Base-by-base conservation (phyloP, 2,329 filamentous ascomycete species). In the Diaporthe citrichinensis region DNA sequence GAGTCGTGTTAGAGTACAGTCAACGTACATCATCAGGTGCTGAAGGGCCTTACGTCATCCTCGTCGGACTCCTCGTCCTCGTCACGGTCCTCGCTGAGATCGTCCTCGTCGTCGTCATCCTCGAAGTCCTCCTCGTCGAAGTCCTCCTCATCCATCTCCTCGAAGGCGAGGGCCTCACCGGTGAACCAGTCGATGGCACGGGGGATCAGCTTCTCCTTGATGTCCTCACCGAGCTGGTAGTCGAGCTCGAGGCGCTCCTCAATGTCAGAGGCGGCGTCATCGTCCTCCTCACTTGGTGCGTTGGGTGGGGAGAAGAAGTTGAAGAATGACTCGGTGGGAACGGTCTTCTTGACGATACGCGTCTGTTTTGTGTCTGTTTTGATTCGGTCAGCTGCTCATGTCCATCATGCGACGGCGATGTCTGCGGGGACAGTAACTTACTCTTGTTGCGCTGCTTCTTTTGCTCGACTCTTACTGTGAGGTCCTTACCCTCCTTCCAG, bases 401-500 rank as follows among this genome's bases (percentile, higher is more conserved):
- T 31, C 49, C 9, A 17, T 1, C 58, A 34, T 5, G 31, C 31
- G 23, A 15, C n/a, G 14, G 61, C 17, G 25, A 28, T 17, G 41
- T 28, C 44, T 4, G 31, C 34, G 31, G 41, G 62, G 23, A 20
- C 9, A 36, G 34, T 25, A 20, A 76, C 89, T 88, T 90, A 99
- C 97, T 98, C 92, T 98, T 99, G 89, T 99, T 99, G 79, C 97
- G 92, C 89, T 99, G 97, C 91, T 99, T 99, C 92, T 99, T 99
- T 90, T 95, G 97, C 90, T 99, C 97, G 77, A 98, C 89, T 80
- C 95, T 93, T 79, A 98, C 94, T 61, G 97, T 99, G 80, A 99
- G 89, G 83, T 99, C 97, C 86, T 98, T 95, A 81, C 94, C 94
- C 14, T 92, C 88, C 88, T 98, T 97, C 97, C 97, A 99, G 81